Percentiles rank a stretch among this genome's conserved stretches.
phyloP scores from a whole-genome alignment of 1,284 basidiomycete species.

The Puccinia horiana region DNA sequence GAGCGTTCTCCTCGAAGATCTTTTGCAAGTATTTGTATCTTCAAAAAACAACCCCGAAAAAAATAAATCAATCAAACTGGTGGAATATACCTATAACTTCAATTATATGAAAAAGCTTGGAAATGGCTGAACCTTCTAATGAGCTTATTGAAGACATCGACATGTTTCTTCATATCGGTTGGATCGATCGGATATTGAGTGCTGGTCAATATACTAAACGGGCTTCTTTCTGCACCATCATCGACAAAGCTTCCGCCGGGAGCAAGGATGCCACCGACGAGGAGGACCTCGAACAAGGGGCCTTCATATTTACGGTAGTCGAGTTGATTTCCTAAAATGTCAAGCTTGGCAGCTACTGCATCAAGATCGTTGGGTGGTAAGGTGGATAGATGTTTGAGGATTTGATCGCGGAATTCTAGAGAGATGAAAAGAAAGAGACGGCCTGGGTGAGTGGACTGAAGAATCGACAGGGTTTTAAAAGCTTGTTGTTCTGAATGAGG shows the following conservation, averaged over 20 bases:
- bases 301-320: constrained; percentile 95
- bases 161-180: constrained; percentile 79
- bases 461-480: constrained; percentile 4
- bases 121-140: constrained; percentile 72
- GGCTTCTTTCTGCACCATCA: constrained; percentile 74
- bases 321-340: constrained; percentile 55
- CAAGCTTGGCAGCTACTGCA: constrained; percentile 76
- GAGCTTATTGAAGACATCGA: constrained; percentile 90
- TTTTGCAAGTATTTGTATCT: constrained; percentile 98
- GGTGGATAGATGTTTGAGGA: constrained; percentile 88
- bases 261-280: constrained; percentile 90
- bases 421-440: background rate
- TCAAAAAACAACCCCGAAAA: constrained; percentile 2
- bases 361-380: constrained; percentile 78
- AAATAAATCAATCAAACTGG: background rate
- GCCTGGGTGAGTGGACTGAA: background rate
- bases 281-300: constrained; percentile 87
- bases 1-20: constrained; percentile 80
- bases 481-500: constrained; percentile 50
- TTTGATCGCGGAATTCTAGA: constrained; percentile 87
- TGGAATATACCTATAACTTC: too few relatives aligned
- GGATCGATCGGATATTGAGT: constrained; percentile 72
- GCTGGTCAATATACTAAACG: constrained; percentile 76
- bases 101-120: too few relatives aligned
- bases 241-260: constrained; percentile 90